These are phyloP conservation scores for Prunus campanulata DNA, from an alignment of 306 rosid genomes.

Conservation along the genomic window DNA sequence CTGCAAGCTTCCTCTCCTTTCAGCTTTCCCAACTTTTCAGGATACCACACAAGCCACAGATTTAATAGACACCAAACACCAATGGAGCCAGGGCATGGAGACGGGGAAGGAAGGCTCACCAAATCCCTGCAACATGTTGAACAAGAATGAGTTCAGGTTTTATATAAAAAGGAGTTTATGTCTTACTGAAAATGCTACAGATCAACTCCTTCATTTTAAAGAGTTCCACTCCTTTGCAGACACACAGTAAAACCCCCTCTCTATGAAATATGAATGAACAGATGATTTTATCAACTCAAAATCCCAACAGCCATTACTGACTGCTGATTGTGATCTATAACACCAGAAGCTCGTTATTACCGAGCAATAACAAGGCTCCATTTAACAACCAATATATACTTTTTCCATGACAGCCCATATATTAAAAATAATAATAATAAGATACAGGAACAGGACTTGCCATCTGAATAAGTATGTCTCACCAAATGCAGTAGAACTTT, in stretches of 20 bases:
- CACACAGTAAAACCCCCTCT: no score
- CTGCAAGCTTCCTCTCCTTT: neutral
- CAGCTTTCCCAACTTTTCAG: neutral
- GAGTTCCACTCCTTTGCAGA: neutral
- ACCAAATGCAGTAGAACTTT: slow-evolving; percentile 5
- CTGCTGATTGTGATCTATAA: neutral
- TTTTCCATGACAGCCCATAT: neutral
- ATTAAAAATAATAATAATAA: neutral
- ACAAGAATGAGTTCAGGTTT: neutral
- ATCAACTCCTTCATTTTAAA: neutral
- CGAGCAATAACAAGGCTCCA: neutral
- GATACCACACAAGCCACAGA: neutral
- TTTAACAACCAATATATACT: neutral
- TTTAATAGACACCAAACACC: neutral
- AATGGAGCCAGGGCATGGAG: neutral
- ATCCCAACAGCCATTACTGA: neutral
- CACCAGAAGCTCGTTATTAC: neutral
- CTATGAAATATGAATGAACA: no score
- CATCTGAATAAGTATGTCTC: slow-evolving; percentile 4
- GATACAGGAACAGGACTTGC: neutral
- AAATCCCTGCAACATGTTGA: slow-evolving; percentile 5
- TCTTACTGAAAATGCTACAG: neutral
- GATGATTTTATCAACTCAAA: neutral
- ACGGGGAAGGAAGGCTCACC: neutral
- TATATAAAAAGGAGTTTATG: neutral